Evolutionary conservation across 768 basidiomycete genomes (phyloP), one percentile per base, ranked within the genome.

Genomic region (Panellus pusillus): DNA sequence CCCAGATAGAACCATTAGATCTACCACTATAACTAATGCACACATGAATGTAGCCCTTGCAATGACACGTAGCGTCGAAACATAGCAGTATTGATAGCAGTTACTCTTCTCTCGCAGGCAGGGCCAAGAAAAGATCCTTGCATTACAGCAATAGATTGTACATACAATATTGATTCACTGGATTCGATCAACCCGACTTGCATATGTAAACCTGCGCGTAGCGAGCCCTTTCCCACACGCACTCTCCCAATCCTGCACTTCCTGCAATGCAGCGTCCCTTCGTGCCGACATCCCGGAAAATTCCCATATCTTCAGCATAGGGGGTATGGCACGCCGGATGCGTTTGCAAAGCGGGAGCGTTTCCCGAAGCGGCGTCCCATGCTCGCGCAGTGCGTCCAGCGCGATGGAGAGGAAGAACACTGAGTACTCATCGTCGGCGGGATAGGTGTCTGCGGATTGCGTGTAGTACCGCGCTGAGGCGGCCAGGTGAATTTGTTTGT

Each of bases 221-320:
- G 49, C 18, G 6, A 50, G 38, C 2, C 48, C 48, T 24, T 20
- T 35, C 3, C 46, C 47, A 12, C 40, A 46, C 20, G 50, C 36
- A 29, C 51, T 19, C 51, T 57, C 52, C 50, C 56, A 50, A 6
- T 57, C 49, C 7, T 51, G 6, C 2, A 51, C 47, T 40, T 53
- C 44, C 7, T 37, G 20, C 31, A 61, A 15, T n/a, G 37, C 49
- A 29, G 37, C 29, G 42, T 61, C 47, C 1, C 60, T 42, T 27
- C 59, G 28, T 42, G 43, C 37, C 6, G 57, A 47, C 49, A 61
- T 49, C 3, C 49, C 47, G 4, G 62, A 63, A 38, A 39, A 36
- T 42, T 48, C 54, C 68, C 68, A 69, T 4, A 69, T 65, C 24
- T 52, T 54, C 47, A 45, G 29, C 54, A 67, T 59, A 31, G 63